phyloP scores from a whole-genome alignment of 441 rosid genomes.

The Adansonia madagascariensis region DNA sequence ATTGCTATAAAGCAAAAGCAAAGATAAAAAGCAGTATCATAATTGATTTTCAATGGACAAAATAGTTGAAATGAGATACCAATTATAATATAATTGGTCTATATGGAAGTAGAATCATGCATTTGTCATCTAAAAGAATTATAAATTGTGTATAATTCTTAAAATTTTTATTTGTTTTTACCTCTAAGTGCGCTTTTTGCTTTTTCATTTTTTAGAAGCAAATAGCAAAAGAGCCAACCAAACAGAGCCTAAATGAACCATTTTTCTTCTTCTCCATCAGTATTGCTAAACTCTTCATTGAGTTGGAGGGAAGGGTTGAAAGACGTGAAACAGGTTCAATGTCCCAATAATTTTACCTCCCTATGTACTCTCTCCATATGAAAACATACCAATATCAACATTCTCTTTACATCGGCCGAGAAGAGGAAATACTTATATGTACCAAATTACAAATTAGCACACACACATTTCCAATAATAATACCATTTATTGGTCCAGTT shows the following conservation, averaged over 20 bases:
- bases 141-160: not conserved
- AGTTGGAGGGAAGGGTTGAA: conserved; percentile 1
- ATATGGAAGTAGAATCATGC: not conserved
- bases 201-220: not conserved
- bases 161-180: conserved; percentile 1
- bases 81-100: not conserved
- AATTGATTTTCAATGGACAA: conserved; percentile 9
- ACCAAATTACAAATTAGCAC: conserved; percentile 1
- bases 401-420: not conserved
- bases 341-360: conserved; percentile 9
- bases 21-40: not conserved
- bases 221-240: not conserved
- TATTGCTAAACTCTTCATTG: not conserved
- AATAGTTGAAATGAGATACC: not conserved
- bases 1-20: not conserved
- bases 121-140: conserved; percentile 12
- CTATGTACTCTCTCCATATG: not conserved
- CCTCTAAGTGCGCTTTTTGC: not conserved
- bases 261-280: not conserved
- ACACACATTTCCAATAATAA: not conserved
- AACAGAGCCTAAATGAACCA: not conserved
- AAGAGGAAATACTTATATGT: conserved; percentile 8
- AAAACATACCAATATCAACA: conserved; percentile 14
- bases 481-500: not conserved
- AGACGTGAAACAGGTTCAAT: not conserved